Conservation (phyloP, 345 rosid genomes). For the Hypericum androsaemum region DNA sequence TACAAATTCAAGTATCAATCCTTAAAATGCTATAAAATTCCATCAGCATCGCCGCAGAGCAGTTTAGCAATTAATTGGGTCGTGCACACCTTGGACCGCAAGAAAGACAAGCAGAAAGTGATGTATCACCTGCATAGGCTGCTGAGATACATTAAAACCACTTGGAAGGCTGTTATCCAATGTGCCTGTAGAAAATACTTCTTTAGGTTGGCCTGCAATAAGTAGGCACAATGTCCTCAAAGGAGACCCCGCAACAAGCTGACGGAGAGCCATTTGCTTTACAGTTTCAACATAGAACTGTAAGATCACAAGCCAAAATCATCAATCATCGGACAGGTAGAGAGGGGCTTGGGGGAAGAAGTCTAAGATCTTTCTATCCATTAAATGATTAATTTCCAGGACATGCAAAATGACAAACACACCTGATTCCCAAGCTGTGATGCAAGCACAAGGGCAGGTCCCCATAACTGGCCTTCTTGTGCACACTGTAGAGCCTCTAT, state of each 20-base stretch:
- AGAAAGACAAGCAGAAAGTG: constrained; percentile 3
- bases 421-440: constrained; percentile 98
- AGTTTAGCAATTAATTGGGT: too few species aligned
- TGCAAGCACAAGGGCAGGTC: constrained; percentile 93
- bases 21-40: too few species aligned
- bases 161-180: constrained; percentile 29
- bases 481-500: constrained; percentile 74
- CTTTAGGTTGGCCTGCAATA: constrained; percentile 96
- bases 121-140: constrained; percentile 48
- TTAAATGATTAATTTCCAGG: background rate
- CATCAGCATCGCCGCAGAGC: too few species aligned
- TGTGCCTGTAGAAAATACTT: constrained; percentile 55
- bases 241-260: constrained; percentile 91
- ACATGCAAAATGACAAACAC: constrained; percentile 13
- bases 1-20: too few species aligned
- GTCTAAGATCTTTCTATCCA: constrained; percentile 7
- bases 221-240: constrained; percentile 90
- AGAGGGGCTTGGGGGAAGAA: too few species aligned
- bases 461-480: constrained; percentile 97
- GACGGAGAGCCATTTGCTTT: constrained; percentile 91
- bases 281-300: constrained; percentile 92
- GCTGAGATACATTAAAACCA: constrained; percentile 30
- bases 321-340: background rate
- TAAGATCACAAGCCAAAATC: constrained; percentile 11
- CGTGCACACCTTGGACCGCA: too few species aligned